Evolutionary conservation across 345 rosid genomes (phyloP).

Genomic region (Pugionium cornutum): DNA sequence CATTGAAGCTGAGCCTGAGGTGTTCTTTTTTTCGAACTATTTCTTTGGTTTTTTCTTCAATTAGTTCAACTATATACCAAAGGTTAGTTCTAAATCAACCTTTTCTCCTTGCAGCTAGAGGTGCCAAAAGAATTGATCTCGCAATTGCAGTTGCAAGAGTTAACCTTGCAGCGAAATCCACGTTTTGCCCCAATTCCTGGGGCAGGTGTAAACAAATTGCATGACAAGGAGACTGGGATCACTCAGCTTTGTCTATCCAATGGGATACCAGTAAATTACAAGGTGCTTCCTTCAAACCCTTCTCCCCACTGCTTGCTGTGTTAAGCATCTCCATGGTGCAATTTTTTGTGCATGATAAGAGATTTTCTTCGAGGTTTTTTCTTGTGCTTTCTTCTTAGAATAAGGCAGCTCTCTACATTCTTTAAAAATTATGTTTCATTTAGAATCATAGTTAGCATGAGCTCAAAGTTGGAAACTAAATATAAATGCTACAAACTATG

Average conservation of each 20-base stretch:
- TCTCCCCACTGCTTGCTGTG: slow-evolving; percentile 16
- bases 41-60: slow-evolving; percentile 21
- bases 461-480: neutral
- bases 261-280: slow-evolving; percentile 87
- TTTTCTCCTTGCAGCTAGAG: slow-evolving; percentile 70
- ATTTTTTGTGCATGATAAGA: slow-evolving; percentile 15
- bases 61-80: slow-evolving; percentile 18
- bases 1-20: slow-evolving; percentile 99
- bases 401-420: slow-evolving; percentile 6
- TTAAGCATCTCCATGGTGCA: slow-evolving; percentile 12
- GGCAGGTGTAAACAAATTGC: slow-evolving; percentile 51
- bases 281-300: slow-evolving; percentile 45
- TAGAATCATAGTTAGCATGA: neutral
- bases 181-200: slow-evolving; percentile 61
- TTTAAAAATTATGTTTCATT: neutral
- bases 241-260: slow-evolving; percentile 86
- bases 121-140: slow-evolving; percentile 92
- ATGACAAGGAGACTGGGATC: slow-evolving; percentile 88
- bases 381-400: slow-evolving; percentile 18
- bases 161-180: slow-evolving; percentile 65
- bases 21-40: slow-evolving; percentile 34
- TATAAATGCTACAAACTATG: slow-evolving; percentile 18
- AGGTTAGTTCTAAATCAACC: slow-evolving; percentile 29
- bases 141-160: slow-evolving; percentile 61
- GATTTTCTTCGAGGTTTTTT: slow-evolving; percentile 6